phyloP scores from a whole-genome alignment of 1,284 basidiomycete species.

The Rhizoctonia solani region DNA sequence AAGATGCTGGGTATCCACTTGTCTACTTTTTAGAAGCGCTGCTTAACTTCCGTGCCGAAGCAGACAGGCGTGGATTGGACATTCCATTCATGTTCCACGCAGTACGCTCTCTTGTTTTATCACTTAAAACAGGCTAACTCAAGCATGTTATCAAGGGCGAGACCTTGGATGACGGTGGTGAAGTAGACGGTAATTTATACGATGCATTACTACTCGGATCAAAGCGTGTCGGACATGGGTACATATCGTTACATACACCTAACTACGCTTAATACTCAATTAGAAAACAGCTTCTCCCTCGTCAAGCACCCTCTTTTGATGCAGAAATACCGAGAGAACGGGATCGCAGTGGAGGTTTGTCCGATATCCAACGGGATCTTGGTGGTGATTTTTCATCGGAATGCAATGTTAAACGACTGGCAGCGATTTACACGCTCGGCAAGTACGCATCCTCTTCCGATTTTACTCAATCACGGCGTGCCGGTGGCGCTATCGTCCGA shows the following conservation, averaged over 20 bases:
- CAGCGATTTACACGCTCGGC: slow-evolving; percentile 40
- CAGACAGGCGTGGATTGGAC: slow-evolving; percentile 60
- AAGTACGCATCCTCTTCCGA: slow-evolving; percentile 40
- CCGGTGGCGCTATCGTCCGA: slow-evolving; percentile 43
- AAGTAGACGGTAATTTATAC: slow-evolving; percentile 11
- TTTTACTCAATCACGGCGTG: slow-evolving; percentile 42
- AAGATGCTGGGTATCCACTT: slow-evolving; percentile 66
- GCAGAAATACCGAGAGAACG: slow-evolving; percentile 38
- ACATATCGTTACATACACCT: too few species aligned
- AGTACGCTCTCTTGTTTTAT: slow-evolving; percentile 46
- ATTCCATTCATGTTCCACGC: slow-evolving; percentile 81
- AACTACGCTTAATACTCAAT: too few species aligned
- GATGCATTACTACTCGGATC: slow-evolving; percentile 25
- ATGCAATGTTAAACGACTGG: not conserved
- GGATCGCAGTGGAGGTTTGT: not conserved
- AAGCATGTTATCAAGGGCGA: not conserved
- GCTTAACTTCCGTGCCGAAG: slow-evolving; percentile 60
- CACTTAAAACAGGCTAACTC: not conserved
- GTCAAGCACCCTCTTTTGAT: slow-evolving; percentile 45
- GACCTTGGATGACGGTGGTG: slow-evolving; percentile 22
- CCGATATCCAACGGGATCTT: not conserved
- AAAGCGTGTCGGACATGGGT: too few species aligned
- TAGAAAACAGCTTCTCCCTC: slow-evolving; percentile 43
- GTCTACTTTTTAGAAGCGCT: slow-evolving; percentile 67
- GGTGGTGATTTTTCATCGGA: not conserved